Evolutionary conservation across 2,329 filamentous ascomycete genomes (phyloP).

Genomic region (Xylaria digitata): DNA sequence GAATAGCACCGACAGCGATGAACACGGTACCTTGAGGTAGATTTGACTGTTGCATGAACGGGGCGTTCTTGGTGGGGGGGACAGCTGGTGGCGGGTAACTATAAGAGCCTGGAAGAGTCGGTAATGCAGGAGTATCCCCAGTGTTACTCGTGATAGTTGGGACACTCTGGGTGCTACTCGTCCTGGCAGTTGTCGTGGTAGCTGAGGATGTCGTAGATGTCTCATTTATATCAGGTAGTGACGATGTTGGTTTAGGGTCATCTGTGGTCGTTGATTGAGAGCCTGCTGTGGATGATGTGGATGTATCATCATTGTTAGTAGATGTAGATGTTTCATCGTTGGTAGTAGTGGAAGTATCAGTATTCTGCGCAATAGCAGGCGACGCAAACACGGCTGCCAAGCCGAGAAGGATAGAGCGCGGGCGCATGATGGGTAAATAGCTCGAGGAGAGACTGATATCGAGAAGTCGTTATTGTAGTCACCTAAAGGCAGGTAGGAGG

Average conservation of each 20-base stretch:
- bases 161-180: conserved; percentile 31
- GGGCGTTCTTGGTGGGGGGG: conserved; percentile 84
- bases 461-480: conserved; percentile 16
- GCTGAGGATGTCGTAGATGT: conserved; percentile 34
- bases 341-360: conserved; percentile 26
- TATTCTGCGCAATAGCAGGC: conserved; percentile 44
- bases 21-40: conserved; percentile 95
- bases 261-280: conserved; percentile 21
- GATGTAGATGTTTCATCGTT: conserved; percentile 28
- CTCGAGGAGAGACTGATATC: conserved; percentile 23
- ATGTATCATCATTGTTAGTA: conserved; percentile 13
- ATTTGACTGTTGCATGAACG: conserved; percentile 89
- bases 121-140: conserved; percentile 51
- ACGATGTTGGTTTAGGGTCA: neutral
- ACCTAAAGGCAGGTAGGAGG: neutral
- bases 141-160: conserved; percentile 33
- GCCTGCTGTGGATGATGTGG: conserved; percentile 17
- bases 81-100: conserved; percentile 79
- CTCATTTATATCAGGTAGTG: conserved; percentile 34
- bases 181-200: conserved; percentile 31
- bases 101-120: conserved; percentile 66
- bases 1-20: conserved; percentile 89
- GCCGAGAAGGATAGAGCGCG: conserved; percentile 43
- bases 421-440: conserved; percentile 44
- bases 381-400: conserved; percentile 42